A percentile compares a stretch with the other conserved stretches of the same genome.
Evolutionary conservation across 2,329 filamentous ascomycete species (phyloP).

Genomic region (Paramyrothecium roridum): DNA sequence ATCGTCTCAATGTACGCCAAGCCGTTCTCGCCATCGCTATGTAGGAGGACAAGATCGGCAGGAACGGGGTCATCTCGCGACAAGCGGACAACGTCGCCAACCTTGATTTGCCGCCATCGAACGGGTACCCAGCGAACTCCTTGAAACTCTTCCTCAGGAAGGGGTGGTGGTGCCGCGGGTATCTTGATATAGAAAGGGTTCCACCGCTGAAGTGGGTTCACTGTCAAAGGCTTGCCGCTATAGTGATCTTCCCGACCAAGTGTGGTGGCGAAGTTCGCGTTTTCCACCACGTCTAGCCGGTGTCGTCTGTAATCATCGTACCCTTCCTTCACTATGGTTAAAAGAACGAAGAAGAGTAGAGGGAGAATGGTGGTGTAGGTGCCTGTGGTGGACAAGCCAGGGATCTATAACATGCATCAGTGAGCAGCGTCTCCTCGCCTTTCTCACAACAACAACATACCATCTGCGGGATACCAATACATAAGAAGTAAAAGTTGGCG

Average conservation of each 20-base stretch:
- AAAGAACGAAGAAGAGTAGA: slow-evolving; percentile 70
- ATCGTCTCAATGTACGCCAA: slow-evolving; percentile 83
- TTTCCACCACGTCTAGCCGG: slow-evolving; percentile 78
- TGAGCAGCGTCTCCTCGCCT: too few relatives aligned
- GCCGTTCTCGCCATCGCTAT: slow-evolving; percentile 73
- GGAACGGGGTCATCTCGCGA: slow-evolving; percentile 74
- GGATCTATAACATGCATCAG: slow-evolving; percentile 37
- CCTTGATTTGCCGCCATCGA: slow-evolving; percentile 43
- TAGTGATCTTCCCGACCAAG: slow-evolving; percentile 35
- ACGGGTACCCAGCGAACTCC: slow-evolving; percentile 48
- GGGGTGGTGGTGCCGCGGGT: slow-evolving; percentile 20
- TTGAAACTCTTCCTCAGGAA: slow-evolving; percentile 59
- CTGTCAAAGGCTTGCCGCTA: slow-evolving; percentile 15
- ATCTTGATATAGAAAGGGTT: slow-evolving; percentile 29
- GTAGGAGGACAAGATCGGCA: slow-evolving; percentile 76
- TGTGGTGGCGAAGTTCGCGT: slow-evolving; percentile 50
- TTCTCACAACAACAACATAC: slow-evolving; percentile 15
- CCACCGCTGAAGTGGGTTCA: slow-evolving; percentile 19
- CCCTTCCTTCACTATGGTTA: slow-evolving; percentile 83
- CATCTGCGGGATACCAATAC: slow-evolving; percentile 80
- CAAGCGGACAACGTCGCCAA: slow-evolving; percentile 48
- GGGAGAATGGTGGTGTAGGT: slow-evolving; percentile 73
- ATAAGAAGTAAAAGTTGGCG: slow-evolving; percentile 84
- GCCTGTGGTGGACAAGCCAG: slow-evolving; percentile 72
- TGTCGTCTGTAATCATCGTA: slow-evolving; percentile 82